Base-by-base conservation (phyloP, 805 yeast species). In the Saccharomycopsis fibuligera region DNA sequence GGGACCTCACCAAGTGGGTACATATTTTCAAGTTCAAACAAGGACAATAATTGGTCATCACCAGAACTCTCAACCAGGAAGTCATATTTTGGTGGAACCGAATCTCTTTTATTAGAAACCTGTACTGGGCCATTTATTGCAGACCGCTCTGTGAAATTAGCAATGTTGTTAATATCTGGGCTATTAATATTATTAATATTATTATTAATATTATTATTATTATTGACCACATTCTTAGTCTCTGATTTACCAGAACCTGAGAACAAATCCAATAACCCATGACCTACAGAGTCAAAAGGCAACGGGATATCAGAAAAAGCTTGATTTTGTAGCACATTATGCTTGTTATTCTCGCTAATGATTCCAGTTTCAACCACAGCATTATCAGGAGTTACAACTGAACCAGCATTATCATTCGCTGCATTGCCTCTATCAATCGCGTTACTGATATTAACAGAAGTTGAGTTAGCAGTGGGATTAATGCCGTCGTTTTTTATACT, bases 251-350 rank as follows among this genome's bases (percentile, higher is more conserved):
- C 33, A 29, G 17, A 8, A 29, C 29, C 24, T 5, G 47, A 31
- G 37, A 50, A 45, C 24, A 51, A 43, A 36, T 51, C 54, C 3
- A 47, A 35, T 14, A 51, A 40, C 8, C 51, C 49, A 30, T 50
- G 50, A 5, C 51, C 51, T 16, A 44, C 49, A 14, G 24, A 29
- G 19, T 51, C 49, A 16, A 47, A 35, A 5, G 29, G 29, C 17
- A 27, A 30, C 10, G 48, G 43, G 41, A 44, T 23, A 24, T 35
- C 29, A 29, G 44, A 12, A 36, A 25, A 16, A 21, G 24, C n/a
- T 4, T 8, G 25, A 21, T 33, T 23, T 14, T 6, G 22, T 2
- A 30, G 8, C 17, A 12, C 31, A 31, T 22, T 30, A 2, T 25
- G 2, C 3, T 14, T n/a, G 6, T 40, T 40, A 5, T 30, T 33